These are phyloP conservation scores for Chlamydomonas eustigma DNA, from an alignment of 139 green algal species.

Conservation along the genomic window DNA sequence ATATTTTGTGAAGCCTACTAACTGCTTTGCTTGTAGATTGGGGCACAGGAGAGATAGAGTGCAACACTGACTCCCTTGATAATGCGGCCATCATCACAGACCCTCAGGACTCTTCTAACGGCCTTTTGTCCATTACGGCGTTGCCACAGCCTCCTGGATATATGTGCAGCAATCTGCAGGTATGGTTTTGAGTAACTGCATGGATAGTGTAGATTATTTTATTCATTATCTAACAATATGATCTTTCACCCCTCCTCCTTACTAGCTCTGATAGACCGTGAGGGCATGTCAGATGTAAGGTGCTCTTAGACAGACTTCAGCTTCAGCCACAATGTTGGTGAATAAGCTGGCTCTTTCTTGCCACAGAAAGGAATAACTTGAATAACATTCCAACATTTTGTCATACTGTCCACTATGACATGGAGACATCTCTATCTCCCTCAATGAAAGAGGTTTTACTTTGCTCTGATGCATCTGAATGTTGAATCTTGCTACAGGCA, in stretches of 20 bases:
- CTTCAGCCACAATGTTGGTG: neutral
- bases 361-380: neutral
- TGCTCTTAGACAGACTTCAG: neutral
- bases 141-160: neutral
- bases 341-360: no score
- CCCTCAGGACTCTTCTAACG: neutral
- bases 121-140: neutral
- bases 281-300: neutral
- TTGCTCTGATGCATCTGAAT: no score
- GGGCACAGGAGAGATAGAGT: conserved; percentile 36
- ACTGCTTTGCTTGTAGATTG: conserved; percentile 14
- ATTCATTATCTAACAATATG: neutral
- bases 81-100: conserved; percentile 19
- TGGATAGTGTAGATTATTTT: no score
- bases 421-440: neutral
- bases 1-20: neutral
- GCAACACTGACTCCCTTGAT: conserved; percentile 21
- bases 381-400: neutral
- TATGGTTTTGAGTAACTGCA: neutral
- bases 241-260: neutral
- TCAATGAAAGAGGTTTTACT: no score
- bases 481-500: neutral
- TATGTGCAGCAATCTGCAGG: neutral
- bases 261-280: neutral
- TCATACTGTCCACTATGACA: neutral